Conservation (phyloP, 1,284 basidiomycete genomes). For the Albatrellus sp. region DNA sequence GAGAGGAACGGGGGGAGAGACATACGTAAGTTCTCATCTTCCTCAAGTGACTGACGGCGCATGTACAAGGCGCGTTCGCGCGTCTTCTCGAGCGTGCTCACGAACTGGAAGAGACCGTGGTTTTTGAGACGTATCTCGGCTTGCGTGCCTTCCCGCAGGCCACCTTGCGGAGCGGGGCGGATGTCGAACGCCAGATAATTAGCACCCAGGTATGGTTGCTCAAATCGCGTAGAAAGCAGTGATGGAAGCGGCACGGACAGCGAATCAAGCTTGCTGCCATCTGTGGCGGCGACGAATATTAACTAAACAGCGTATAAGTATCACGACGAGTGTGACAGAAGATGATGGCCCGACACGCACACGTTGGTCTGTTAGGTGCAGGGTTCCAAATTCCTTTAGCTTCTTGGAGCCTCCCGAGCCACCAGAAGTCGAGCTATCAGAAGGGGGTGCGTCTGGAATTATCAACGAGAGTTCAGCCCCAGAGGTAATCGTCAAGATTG, state of each 20-base stretch:
- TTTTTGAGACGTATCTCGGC: conserved; percentile 58
- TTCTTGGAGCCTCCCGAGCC: conserved; percentile 42
- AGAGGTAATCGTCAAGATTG: conserved; percentile 39
- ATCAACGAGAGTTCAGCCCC: conserved; percentile 45
- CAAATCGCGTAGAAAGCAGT: conserved; percentile 56
- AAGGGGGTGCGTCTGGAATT: conserved; percentile 41
- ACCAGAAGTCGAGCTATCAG: conserved; percentile 27
- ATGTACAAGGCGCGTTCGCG: conserved; percentile 64
- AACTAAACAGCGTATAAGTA: conserved; percentile 29
- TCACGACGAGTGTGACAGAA: background rate
- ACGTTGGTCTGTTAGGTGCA: conserved; percentile 59
- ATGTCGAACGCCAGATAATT: conserved; percentile 60
- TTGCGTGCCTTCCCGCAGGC: conserved; percentile 47
- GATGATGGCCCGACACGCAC: conserved; percentile 26
- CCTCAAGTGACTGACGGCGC: conserved; percentile 43
- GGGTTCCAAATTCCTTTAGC: conserved; percentile 42
- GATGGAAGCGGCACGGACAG: conserved; percentile 48
- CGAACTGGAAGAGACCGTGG: conserved; percentile 61
- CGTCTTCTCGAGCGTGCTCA: conserved; percentile 58
- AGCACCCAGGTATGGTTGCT: conserved; percentile 58
- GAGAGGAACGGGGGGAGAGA: conserved; percentile 12
- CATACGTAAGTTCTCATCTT: conserved; percentile 61
- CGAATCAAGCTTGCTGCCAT: conserved; percentile 28
- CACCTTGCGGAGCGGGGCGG: conserved; percentile 51
- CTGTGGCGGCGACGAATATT: conserved; percentile 37